These are phyloP conservation scores for Alternaria gansuensis DNA, from an alignment of 2,329 filamentous ascomycete species.

Conservation along the genomic window DNA sequence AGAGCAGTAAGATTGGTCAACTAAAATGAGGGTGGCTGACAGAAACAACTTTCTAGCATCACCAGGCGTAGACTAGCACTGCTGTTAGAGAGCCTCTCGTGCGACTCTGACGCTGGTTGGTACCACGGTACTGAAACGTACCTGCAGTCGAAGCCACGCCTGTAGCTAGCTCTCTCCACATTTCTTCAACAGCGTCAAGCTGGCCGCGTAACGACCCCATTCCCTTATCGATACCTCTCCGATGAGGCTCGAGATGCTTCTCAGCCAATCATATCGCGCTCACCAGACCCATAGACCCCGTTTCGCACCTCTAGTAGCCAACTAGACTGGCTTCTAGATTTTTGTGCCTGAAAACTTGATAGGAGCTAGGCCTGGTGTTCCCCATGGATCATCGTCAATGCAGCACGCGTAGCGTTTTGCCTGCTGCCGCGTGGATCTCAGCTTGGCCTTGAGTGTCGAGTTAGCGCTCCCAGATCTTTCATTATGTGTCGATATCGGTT, in stretches of 20 bases:
- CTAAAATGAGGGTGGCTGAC: slow-evolving; percentile 6
- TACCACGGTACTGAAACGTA: slow-evolving; percentile 36
- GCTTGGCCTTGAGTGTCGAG: slow-evolving; percentile 23
- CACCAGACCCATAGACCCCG: slow-evolving; percentile 19
- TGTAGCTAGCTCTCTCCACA: slow-evolving; percentile 41
- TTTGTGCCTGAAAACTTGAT: slow-evolving; percentile 19
- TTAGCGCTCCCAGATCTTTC: slow-evolving; percentile 32
- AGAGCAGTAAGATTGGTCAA: not conserved
- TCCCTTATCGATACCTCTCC: slow-evolving; percentile 30
- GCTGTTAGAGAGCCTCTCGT: slow-evolving; percentile 4
- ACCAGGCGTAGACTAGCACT: not conserved
- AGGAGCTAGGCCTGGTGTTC: slow-evolving; percentile 18
- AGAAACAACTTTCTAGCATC: slow-evolving; percentile 6
- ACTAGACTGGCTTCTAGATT: slow-evolving; percentile 19
- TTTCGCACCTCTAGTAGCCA: slow-evolving; percentile 27
- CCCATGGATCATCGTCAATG: slow-evolving; percentile 22
- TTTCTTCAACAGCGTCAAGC: slow-evolving; percentile 40
- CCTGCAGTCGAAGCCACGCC: slow-evolving; percentile 25
- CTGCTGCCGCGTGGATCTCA: slow-evolving; percentile 32
- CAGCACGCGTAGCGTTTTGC: slow-evolving; percentile 31
- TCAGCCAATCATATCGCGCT: slow-evolving; percentile 34
- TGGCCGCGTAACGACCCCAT: slow-evolving; percentile 48
- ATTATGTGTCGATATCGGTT: slow-evolving; percentile 33
- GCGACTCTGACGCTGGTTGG: slow-evolving; percentile 8
- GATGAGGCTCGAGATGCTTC: slow-evolving; percentile 19